Base-by-base conservation (phyloP, 2,329 filamentous ascomycete genomes). In the Pyrenophora seminiperda region DNA sequence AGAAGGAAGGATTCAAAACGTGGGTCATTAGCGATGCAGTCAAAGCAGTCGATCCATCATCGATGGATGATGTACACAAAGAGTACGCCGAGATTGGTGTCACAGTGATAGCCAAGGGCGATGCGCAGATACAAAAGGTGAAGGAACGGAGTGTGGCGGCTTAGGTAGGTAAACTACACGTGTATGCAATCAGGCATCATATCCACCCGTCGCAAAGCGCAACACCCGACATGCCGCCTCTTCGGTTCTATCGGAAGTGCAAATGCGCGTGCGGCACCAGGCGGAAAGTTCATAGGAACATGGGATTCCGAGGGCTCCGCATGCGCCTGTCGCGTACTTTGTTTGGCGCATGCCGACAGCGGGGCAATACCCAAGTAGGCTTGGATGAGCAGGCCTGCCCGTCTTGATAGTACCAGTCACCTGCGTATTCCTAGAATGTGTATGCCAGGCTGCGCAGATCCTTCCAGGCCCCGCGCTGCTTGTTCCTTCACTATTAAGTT, bases 11-110 rank as follows among this genome's bases (percentile, higher is more conserved):
- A 0, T 97, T 94, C 68, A 77, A 73, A 60, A 89, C 88, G 3
- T 90, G 81, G 71, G 81, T 97, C 18, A 78, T 97, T 3, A 83
- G 87, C 62, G 90, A 97, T 64, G 91, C 81, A 7, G 92, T 89
- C 4, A 85, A 80, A 69, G 82, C 89, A 4, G 91, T 97, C 2
- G 82, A 88, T 70, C 77, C 80, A 10, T 59, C 59, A 29, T 72
- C 68, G 27, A 91, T 88, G 88, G 77, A 77, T 0, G 73, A 75
- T 5, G 79, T 78, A 2, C 81, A 78, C 63, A 63, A 65, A 46
- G 82, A 83, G 42, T 77, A 94, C 55, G 72, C 77, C 53, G 73
- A 71, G 32, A 75, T 73, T 10, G 89, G 88, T 1, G 85, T 93
- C 27, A 74, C 67, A 37, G 76, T 94, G 42, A 80, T 94, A 34